These are phyloP conservation scores for Penicillium sp. DNA, from an alignment of 2,329 filamentous ascomycete species.

Conservation along the genomic window DNA sequence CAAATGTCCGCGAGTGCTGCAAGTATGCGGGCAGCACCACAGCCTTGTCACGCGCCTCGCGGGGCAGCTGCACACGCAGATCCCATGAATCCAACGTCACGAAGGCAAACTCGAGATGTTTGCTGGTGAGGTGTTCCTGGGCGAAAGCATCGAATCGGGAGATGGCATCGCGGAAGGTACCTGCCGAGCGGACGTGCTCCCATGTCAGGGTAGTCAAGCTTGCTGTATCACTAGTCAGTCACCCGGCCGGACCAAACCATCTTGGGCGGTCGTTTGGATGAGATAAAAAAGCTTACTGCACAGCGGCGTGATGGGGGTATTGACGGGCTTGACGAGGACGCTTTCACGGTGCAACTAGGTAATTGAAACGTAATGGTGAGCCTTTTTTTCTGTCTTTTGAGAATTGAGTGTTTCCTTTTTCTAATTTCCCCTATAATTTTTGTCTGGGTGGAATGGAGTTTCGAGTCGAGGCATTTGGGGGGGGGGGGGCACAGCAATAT, in stretches of 20 bases:
- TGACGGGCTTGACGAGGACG: conserved; percentile 95
- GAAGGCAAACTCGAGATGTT: conserved; percentile 96
- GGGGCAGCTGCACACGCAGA: conserved; percentile 91
- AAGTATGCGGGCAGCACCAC: conserved; percentile 95
- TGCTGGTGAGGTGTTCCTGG: conserved; percentile 81
- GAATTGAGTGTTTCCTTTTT: too few species aligned
- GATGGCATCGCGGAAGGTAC: conserved; percentile 94
- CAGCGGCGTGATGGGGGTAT: conserved; percentile 95
- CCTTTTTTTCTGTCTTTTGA: conserved; percentile 13
- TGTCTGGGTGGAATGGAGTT: conserved; percentile 3
- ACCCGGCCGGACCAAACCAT: conserved; percentile 17
- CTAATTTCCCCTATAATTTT: too few species aligned
- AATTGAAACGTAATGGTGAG: conserved; percentile 25
- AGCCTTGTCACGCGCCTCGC: conserved; percentile 96
- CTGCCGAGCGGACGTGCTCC: conserved; percentile 97
- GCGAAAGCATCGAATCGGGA: conserved; percentile 92
- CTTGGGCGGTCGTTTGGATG: conserved; percentile 12
- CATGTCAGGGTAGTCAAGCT: conserved; percentile 96
- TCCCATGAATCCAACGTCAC: conserved; percentile 99
- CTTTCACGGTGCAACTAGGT: conserved; percentile 85
- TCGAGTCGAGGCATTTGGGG: conserved; percentile 13
- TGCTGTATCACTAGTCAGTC: conserved; percentile 55
- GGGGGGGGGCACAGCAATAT: too few species aligned
- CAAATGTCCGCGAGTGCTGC: conserved; percentile 96
- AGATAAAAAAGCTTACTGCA: conserved; percentile 77